These are phyloP conservation scores for Pyrus communis DNA, from an alignment of 306 rosid species.

Conservation along the genomic window DNA sequence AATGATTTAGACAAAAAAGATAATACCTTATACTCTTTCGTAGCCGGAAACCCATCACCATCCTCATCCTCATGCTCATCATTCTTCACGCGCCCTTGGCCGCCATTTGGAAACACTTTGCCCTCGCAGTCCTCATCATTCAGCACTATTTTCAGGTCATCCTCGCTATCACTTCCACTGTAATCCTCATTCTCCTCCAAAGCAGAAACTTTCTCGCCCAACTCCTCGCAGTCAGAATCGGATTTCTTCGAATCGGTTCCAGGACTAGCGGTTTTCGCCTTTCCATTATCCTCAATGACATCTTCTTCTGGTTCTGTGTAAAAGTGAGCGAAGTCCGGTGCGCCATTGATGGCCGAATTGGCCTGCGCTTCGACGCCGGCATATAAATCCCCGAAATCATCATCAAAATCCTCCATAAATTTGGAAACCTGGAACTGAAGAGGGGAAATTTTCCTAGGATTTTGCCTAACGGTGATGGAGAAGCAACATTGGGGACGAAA, in stretches of 20 bases:
- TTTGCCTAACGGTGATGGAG: background rate
- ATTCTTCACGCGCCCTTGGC: conserved; percentile 10
- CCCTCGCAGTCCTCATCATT: conserved; percentile 36
- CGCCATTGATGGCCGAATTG: conserved; percentile 16
- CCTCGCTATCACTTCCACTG: conserved; percentile 49
- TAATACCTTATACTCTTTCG: conserved; percentile 17
- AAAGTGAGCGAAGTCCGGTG: background rate
- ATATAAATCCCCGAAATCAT: conserved; percentile 57
- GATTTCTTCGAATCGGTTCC: conserved; percentile 4
- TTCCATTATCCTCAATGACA: background rate
- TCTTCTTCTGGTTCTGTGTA: conserved; percentile 10
- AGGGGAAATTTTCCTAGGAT: background rate
- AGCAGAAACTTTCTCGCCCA: background rate
- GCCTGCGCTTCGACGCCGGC: conserved; percentile 30
- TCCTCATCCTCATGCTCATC: conserved; percentile 11
- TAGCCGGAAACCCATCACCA: conserved; percentile 3
- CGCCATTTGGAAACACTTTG: background rate
- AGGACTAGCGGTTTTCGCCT: background rate
- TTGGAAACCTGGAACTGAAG: background rate
- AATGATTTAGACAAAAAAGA: background rate
- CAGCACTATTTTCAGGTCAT: conserved; percentile 58
- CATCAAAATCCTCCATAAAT: conserved; percentile 35
- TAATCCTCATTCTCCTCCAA: conserved; percentile 10
- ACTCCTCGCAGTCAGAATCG: conserved; percentile 1
- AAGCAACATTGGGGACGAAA: conserved; percentile 1